phyloP scores from a whole-genome alignment of 139 green algal genomes.

The Chlorella vulgaris region DNA sequence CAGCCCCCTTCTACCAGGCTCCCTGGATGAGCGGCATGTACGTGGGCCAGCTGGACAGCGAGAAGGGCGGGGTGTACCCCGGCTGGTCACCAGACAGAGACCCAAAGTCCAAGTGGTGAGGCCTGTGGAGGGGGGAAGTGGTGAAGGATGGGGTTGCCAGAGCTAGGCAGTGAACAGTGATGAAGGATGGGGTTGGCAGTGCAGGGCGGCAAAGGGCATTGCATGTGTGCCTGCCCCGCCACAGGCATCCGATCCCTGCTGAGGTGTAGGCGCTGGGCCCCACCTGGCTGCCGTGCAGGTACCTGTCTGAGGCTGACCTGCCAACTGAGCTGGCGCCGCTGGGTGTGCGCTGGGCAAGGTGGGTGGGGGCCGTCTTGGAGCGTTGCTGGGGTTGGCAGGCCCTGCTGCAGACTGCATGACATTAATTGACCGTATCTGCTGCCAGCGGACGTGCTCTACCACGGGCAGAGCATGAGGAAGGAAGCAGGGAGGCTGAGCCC shows the following conservation, averaged over 20 bases:
- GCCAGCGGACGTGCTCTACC: no score
- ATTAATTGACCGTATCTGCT: no score
- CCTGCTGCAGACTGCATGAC: no score
- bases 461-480: no score
- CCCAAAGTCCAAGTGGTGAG: slow-evolving; percentile 29
- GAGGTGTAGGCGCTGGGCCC: no score
- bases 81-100: slow-evolving; percentile 36
- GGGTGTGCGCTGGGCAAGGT: slow-evolving; percentile 39
- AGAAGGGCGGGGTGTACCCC: slow-evolving; percentile 17
- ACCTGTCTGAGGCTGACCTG: slow-evolving; percentile 26
- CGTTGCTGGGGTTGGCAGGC: neutral
- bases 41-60: slow-evolving; percentile 36
- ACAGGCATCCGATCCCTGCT: no score
- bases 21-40: slow-evolving; percentile 36
- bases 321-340: slow-evolving; percentile 9
- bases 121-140: neutral
- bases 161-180: no score
- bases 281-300: neutral
- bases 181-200: no score
- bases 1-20: neutral
- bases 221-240: no score
- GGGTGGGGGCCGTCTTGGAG: neutral
- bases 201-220: no score
- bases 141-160: neutral
- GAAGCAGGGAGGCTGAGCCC: no score